Conservation (phyloP, 1,284 basidiomycete species). For the Vanrija humicola region DNA sequence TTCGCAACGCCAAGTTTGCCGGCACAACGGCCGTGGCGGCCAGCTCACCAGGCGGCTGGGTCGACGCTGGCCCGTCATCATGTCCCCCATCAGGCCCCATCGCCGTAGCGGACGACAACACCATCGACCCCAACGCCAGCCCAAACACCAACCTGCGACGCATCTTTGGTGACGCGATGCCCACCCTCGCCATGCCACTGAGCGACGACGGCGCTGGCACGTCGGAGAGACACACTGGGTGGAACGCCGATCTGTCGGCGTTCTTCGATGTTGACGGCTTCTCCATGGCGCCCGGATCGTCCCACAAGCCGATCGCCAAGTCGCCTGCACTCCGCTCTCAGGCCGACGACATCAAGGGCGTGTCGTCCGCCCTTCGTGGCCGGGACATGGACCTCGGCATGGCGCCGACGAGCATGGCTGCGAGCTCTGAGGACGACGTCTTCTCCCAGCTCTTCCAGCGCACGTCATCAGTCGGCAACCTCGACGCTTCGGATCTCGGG, state of each 20-base stretch:
- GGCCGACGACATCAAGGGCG: constrained; percentile 7
- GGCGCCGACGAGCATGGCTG: neutral
- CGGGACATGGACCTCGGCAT: neutral
- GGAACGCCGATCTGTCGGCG: constrained; percentile 35
- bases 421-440: constrained; percentile 31
- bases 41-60: constrained; percentile 31
- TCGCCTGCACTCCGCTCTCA: neutral
- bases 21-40: constrained; percentile 16
- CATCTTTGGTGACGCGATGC: constrained; percentile 16
- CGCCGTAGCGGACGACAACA: neutral
- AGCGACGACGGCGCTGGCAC: constrained; percentile 30
- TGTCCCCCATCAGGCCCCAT: no score
- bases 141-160: constrained; percentile 19
- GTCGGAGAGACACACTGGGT: constrained; percentile 2
- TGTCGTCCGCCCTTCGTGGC: constrained; percentile 2
- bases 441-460: constrained; percentile 36
- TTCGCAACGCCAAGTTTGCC: constrained; percentile 19
- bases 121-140: neutral
- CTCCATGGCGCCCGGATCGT: constrained; percentile 15
- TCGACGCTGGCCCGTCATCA: constrained; percentile 2
- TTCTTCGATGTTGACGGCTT: constrained; percentile 43
- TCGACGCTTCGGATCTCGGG: neutral
- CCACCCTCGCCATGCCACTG: constrained; percentile 38
- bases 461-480: constrained; percentile 26
- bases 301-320: neutral